Evolutionary conservation across 2,329 filamentous ascomycete species (phyloP).

Genomic region (Cylindrodendrum hubeiense): DNA sequence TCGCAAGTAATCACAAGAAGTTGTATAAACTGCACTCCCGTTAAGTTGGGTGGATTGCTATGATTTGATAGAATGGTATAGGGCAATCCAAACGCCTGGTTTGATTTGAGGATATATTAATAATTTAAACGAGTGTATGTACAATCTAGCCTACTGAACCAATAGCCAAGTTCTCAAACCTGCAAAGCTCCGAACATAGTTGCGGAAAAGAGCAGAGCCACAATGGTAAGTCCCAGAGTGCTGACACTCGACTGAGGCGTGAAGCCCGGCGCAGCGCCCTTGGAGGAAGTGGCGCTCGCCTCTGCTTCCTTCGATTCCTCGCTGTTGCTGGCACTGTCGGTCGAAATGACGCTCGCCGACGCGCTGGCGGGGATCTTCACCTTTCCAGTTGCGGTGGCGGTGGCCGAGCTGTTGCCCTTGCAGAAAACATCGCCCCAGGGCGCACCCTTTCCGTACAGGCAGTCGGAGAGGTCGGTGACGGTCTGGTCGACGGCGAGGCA

Average conservation of each 20-base stretch:
- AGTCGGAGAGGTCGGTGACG: conserved; percentile 46
- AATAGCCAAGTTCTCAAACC: not conserved
- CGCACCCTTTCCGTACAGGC: conserved; percentile 54
- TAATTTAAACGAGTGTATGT: not conserved
- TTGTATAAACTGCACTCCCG: not conserved
- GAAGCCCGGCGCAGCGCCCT: conserved; percentile 16
- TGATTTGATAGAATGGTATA: not conserved
- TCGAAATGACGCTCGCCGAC: conserved; percentile 43
- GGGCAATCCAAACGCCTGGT: not conserved
- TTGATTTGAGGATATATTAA: not conserved
- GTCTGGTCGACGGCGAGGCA: conserved; percentile 51
- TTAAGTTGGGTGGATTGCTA: not conserved
- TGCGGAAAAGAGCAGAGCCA: conserved; percentile 49
- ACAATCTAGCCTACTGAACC: not conserved
- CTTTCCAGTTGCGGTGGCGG: conserved; percentile 52
- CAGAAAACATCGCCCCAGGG: conserved; percentile 56
- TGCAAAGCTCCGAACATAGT: conserved; percentile 28
- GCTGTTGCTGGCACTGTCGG: conserved; percentile 11
- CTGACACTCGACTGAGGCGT: conserved; percentile 31
- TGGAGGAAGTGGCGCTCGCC: conserved; percentile 11
- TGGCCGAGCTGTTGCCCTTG: conserved; percentile 51
- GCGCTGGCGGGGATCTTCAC: conserved; percentile 42
- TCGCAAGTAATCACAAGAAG: not conserved
- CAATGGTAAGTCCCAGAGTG: conserved; percentile 46
- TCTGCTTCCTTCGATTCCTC: not conserved